Evolutionary conservation across 108 stramenopile species (phyloP), one percentile per base, ranked within the genome.

Genomic region (Fragilariopsis cylindrus): DNA sequence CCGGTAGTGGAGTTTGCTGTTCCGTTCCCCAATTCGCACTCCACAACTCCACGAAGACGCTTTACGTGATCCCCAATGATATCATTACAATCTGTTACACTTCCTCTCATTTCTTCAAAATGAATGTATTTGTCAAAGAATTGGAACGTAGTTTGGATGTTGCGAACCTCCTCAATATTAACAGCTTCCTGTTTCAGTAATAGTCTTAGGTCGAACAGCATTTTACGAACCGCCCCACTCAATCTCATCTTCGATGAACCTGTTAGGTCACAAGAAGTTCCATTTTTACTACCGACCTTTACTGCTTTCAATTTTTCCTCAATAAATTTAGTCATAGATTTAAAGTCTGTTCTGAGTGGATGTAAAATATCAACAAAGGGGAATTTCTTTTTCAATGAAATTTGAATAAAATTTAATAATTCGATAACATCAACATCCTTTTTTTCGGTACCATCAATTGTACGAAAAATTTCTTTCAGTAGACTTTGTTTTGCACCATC

Each of bases 361-460:
- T 80, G 81, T 7, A 82, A 70, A 49, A 86, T 70, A 41, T 84
- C 70, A 41, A 79, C 85, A 75, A 86, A 85, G 3, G 81, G 85
- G 65, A 82, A 86, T 1, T 48, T 55, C 45, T 78, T 82, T 13
- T 76, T 72, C 5, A 88, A 46, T 5, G 74, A 84, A 40, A 48
- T 71, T 8, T 62, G 54, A 21, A 88, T 73, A 50, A 84, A 86
- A 0, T 62, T 45, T 9, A 88, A 81, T 4, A 86, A 72, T 18
- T 58, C 55, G 40, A 18, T 21, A 18, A 82, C 52, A 7, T 82
- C 85, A 41, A 76, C 80, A 46, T 82, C 78, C 18, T 73, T 62
- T 13, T 52, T 15, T 15, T 13, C 15, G 16, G 84, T 80, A 5
- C 78, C 85, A 39, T 84, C 69, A 2, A 69, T 72, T 15, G 69